Evolutionary conservation across 2,329 filamentous ascomycete genomes (phyloP).

Genomic region (Sclerotinia glacialis): DNA sequence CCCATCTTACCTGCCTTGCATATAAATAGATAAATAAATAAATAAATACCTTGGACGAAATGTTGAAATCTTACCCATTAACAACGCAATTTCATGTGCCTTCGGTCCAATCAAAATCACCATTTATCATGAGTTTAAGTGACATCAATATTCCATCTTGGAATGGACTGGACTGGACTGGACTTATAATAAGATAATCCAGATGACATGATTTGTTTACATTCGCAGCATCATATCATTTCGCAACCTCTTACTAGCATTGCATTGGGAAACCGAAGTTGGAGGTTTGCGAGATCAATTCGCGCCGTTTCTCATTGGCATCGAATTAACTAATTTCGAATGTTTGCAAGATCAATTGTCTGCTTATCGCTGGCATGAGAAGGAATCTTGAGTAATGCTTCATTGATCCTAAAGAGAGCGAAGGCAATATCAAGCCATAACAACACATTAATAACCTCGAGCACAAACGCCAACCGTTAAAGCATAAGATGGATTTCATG

Average conservation of each 20-base stretch:
- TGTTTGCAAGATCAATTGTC: not conserved
- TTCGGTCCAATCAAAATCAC: not conserved
- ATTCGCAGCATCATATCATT: not conserved
- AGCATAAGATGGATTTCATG: slow-evolving; percentile 11
- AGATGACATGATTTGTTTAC: not conserved
- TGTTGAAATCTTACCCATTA: not conserved
- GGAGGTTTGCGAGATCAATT: not conserved
- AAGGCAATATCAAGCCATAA: not conserved
- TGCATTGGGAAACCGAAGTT: not conserved
- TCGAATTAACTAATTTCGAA: not conserved
- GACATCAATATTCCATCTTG: not conserved
- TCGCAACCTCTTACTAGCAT: not conserved
- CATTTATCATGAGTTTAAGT: not conserved
- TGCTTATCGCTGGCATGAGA: not conserved
- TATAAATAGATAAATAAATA: not conserved
- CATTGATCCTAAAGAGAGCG: not conserved
- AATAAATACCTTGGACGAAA: not conserved
- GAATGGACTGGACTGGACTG: too few species aligned
- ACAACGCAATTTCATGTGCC: not conserved
- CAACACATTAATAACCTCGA: not conserved
- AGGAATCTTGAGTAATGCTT: not conserved
- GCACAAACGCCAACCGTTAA: not conserved
- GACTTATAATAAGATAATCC: not conserved
- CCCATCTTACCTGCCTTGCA: not conserved
- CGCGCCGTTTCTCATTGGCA: not conserved